A percentile compares a stretch with the other conserved stretches of the same genome.
These are phyloP conservation scores for Przewalskia tangutica DNA, from an alignment of 257 asterid species.

Conservation along the genomic window DNA sequence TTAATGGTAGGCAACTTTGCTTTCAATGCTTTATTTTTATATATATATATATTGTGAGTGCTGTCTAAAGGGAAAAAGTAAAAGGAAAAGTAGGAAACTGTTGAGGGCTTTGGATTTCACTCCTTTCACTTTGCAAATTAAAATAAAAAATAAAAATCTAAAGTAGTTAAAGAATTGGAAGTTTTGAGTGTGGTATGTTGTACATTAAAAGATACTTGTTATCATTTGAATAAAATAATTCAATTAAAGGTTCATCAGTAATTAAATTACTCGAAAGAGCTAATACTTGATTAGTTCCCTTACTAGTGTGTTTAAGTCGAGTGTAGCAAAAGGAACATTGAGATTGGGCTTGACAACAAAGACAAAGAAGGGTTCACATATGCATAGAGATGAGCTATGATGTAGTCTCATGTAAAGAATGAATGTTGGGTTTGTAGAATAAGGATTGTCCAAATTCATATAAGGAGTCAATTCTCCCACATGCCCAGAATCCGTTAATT, in stretches of 20 bases:
- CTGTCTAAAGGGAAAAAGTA: conserved; percentile 22
- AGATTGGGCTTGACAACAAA: not conserved
- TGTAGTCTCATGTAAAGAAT: too few relatives aligned
- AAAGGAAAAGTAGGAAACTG: conserved; percentile 32
- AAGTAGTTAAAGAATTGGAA: not conserved
- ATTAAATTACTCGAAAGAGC: not conserved
- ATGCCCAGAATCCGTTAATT: too few relatives aligned
- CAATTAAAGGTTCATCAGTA: not conserved
- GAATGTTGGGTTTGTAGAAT: too few relatives aligned
- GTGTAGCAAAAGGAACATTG: not conserved
- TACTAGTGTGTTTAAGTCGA: not conserved
- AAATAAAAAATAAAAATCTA: not conserved
- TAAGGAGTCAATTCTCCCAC: too few relatives aligned
- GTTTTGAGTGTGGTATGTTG: not conserved
- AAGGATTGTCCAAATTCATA: too few relatives aligned
- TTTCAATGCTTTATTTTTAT: conserved; percentile 1
- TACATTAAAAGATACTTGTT: not conserved
- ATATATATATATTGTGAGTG: conserved; percentile 27
- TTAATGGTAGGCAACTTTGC: conserved; percentile 42
- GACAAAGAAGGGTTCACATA: not conserved
- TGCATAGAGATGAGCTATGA: not conserved
- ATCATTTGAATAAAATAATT: not conserved
- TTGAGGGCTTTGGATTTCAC: conserved; percentile 20
- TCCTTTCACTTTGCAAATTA: conserved; percentile 3
- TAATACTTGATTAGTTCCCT: not conserved